Percentiles rank a stretch among this genome's conserved stretches.
These are phyloP conservation scores for Tylopilus rubrobrunneus DNA, from an alignment of 768 basidiomycete genomes.

Conservation along the genomic window DNA sequence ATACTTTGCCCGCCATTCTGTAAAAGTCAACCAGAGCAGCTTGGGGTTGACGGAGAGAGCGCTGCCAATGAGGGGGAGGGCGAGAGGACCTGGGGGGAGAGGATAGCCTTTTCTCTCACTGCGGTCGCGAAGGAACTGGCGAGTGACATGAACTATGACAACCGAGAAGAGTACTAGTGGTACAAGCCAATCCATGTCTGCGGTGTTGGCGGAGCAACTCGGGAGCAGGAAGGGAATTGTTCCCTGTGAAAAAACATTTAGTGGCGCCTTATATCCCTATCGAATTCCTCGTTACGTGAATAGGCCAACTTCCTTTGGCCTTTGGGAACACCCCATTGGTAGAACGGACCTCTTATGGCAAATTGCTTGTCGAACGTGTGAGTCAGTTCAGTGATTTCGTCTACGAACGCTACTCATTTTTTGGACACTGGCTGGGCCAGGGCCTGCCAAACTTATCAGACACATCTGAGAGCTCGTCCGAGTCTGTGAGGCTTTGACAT, in stretches of 20 bases:
- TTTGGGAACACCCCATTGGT: background rate
- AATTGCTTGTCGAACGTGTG: background rate
- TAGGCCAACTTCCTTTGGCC: background rate
- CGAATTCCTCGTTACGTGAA: background rate
- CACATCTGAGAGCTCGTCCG: too few relatives aligned
- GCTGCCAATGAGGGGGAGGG: background rate
- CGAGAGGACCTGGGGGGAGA: background rate
- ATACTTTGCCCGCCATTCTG: background rate
- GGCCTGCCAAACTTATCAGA: too few relatives aligned
- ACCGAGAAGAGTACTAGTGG: background rate
- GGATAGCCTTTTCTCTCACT: background rate
- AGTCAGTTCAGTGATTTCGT: background rate
- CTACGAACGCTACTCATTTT: too few relatives aligned
- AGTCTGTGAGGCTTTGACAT: too few relatives aligned
- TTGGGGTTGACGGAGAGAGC: background rate
- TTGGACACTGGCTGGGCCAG: too few relatives aligned
- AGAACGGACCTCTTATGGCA: background rate
- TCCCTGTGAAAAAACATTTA: background rate
- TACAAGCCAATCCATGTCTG: background rate
- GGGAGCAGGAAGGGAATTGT: background rate
- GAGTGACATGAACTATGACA: background rate
- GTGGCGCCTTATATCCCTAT: background rate
- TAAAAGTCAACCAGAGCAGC: background rate
- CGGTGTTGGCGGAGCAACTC: background rate
- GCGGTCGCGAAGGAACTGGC: background rate